phyloP scores from a whole-genome alignment of 441 rosid genomes.

The Raphanus hybrid region DNA sequence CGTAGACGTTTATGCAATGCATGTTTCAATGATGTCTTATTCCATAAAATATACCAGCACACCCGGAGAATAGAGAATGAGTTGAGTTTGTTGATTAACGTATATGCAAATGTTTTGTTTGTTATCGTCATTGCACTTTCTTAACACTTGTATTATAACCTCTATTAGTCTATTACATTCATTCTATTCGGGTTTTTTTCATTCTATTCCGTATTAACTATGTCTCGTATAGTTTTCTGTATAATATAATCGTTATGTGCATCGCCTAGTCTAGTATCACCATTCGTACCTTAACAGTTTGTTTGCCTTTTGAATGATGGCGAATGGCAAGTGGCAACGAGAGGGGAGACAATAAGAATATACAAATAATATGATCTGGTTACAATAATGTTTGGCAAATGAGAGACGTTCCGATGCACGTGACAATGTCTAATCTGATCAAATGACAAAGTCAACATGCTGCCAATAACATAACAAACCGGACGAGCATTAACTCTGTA shows the following conservation, averaged over 20 bases:
- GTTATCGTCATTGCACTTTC: not conserved
- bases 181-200: not conserved
- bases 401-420: conserved; percentile 32
- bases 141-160: not conserved
- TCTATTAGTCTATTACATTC: not conserved
- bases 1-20: not conserved
- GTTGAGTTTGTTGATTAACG: not conserved
- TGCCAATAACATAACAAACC: conserved; percentile 29
- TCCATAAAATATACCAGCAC: not conserved
- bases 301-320: not conserved
- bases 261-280: not conserved
- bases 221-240: not conserved
- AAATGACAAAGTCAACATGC: conserved; percentile 35
- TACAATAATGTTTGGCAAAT: conserved; percentile 28
- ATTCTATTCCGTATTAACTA: not conserved
- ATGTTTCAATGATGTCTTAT: not conserved
- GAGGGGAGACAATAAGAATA: conserved; percentile 30
- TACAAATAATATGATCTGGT: not conserved
- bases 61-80: not conserved
- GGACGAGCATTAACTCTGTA: not conserved
- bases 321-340: not conserved
- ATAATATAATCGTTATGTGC: not conserved
- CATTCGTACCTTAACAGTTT: not conserved
- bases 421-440: conserved; percentile 24
- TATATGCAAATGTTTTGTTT: not conserved